phyloP scores from a whole-genome alignment of 2,329 filamentous ascomycete genomes.

The Fusarium sp. region DNA sequence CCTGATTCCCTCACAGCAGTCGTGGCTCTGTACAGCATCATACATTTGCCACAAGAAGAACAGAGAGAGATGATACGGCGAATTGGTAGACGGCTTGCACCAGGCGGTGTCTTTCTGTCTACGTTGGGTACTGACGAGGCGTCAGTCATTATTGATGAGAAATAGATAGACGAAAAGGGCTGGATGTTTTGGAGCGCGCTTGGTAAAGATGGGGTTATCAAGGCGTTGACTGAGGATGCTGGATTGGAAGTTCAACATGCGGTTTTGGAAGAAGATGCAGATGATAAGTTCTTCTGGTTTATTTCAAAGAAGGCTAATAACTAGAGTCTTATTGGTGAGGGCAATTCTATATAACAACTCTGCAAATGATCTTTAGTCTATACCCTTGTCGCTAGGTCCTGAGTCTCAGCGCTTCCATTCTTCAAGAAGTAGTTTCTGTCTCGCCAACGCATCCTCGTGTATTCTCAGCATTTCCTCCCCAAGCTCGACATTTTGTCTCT shows the following conservation, averaged over 20 bases:
- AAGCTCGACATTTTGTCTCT: fast-evolving
- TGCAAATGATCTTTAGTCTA: neutral
- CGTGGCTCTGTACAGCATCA: constrained; percentile 18
- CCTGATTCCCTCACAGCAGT: neutral
- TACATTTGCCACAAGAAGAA: constrained; percentile 14
- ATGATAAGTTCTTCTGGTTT: constrained; percentile 1
- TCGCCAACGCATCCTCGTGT: fast-evolving
- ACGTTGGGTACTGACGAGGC: constrained; percentile 3
- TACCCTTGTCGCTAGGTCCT: too few relatives aligned
- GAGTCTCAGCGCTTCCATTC: neutral
- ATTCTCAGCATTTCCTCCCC: fast-evolving
- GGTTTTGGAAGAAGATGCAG: neutral
- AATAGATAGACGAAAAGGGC: constrained; percentile 4
- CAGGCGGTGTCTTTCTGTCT: neutral
- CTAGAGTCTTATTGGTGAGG: neutral
- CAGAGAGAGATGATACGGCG: constrained; percentile 5
- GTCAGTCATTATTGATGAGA: neutral
- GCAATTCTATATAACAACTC: fast-evolving
- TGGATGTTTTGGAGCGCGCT: constrained; percentile 31
- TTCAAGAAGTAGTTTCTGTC: fast-evolving
- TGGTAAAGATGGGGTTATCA: neutral
- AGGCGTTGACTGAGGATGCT: neutral
- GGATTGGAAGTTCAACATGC: neutral
- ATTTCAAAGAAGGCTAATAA: neutral
- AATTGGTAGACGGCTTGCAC: constrained; percentile 3